Percentiles rank a stretch among this genome's conserved stretches.
These are phyloP conservation scores for Amanita pallidorosea DNA, from an alignment of 768 basidiomycete genomes.

Conservation along the genomic window DNA sequence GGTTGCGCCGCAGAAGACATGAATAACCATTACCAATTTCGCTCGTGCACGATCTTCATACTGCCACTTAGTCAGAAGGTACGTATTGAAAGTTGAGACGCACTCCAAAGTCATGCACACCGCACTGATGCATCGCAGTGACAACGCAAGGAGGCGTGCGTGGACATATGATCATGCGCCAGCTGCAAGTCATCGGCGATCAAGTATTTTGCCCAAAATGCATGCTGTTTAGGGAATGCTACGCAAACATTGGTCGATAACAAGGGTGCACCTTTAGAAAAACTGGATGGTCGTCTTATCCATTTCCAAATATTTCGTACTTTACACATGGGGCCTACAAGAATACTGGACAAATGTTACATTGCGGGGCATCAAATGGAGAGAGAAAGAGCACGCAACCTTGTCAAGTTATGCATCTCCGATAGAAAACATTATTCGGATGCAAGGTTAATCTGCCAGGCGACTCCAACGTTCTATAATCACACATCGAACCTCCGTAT, in stretches of 20 bases:
- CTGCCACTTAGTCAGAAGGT: neutral
- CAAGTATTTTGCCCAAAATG: neutral
- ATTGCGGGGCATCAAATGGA: neutral
- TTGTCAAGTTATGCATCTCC: slow-evolving; percentile 6
- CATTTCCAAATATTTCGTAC: neutral
- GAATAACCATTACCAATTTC: neutral
- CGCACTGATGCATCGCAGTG: neutral
- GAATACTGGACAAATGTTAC: slow-evolving; percentile 4
- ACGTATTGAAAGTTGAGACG: neutral
- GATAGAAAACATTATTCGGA: slow-evolving; percentile 1
- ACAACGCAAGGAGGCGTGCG: neutral
- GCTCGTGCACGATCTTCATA: slow-evolving; percentile 3
- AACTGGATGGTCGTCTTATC: neutral
- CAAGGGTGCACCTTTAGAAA: neutral
- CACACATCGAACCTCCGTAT: slow-evolving; percentile 52
- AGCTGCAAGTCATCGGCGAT: neutral
- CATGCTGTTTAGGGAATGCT: neutral
- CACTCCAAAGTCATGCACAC: neutral
- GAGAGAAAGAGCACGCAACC: slow-evolving; percentile 5
- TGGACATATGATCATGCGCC: neutral
- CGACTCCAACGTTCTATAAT: slow-evolving; percentile 8
- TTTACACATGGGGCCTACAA: slow-evolving; percentile 3
- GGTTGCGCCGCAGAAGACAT: neutral
- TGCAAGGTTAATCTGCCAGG: neutral
- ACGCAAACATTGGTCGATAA: neutral